These are phyloP conservation scores for Parastagonospora avenae DNA, from an alignment of 2,329 filamentous ascomycete species.

Conservation along the genomic window DNA sequence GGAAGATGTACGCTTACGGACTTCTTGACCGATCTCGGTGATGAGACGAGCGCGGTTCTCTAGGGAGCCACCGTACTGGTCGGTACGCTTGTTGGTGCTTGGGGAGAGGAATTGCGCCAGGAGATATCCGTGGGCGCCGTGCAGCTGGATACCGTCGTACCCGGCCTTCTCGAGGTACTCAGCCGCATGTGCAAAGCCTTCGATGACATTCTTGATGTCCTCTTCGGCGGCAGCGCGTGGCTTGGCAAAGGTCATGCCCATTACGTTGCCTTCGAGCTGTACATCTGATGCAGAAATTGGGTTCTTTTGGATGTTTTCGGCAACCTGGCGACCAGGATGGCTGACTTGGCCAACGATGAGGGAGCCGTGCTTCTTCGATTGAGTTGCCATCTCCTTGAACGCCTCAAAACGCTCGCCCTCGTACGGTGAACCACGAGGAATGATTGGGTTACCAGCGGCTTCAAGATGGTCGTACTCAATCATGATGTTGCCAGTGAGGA, in stretches of 20 bases:
- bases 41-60: constrained; percentile 51
- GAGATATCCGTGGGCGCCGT: constrained; percentile 54
- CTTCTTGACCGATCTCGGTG: constrained; percentile 47
- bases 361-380: constrained; percentile 61
- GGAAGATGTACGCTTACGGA: constrained; percentile 43
- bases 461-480: constrained; percentile 67
- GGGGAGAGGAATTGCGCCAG: constrained; percentile 52
- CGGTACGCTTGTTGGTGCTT: constrained; percentile 50
- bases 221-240: constrained; percentile 59
- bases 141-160: constrained; percentile 58
- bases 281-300: constrained; percentile 59
- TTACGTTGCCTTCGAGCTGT: constrained; percentile 33
- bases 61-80: constrained; percentile 52
- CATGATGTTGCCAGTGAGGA: constrained; percentile 69
- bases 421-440: constrained; percentile 58
- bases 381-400: constrained; percentile 62
- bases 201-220: constrained; percentile 63
- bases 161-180: constrained; percentile 68
- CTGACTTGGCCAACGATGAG: constrained; percentile 66
- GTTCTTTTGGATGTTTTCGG: constrained; percentile 51
- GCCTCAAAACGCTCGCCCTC: constrained; percentile 64
- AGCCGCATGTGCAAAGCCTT: constrained; percentile 65
- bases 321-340: constrained; percentile 66
- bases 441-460: constrained; percentile 63
- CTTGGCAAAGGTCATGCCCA: constrained; percentile 58